phyloP scores from a whole-genome alignment of 2,329 filamentous ascomycete genomes.

The Malbranchea cinnamomea region DNA sequence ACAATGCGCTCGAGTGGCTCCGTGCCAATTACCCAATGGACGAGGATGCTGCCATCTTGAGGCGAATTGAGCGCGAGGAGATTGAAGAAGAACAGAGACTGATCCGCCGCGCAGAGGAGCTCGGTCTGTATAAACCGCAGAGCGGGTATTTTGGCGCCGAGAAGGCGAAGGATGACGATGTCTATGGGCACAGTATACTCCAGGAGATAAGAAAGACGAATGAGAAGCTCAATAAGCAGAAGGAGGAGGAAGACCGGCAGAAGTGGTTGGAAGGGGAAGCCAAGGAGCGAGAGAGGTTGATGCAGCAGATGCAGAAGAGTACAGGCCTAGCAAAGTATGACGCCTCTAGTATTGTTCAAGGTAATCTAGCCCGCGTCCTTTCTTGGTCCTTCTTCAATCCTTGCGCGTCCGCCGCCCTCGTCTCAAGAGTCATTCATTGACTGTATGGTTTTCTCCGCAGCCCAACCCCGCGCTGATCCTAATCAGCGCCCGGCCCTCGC shows the following conservation, averaged over 20 bases:
- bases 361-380: conserved; percentile 12
- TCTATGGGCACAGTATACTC: conserved; percentile 29
- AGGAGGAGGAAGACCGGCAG: conserved; percentile 35
- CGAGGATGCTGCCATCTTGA: conserved; percentile 34
- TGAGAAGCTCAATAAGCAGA: conserved; percentile 23
- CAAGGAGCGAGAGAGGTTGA: conserved; percentile 20
- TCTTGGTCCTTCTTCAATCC: neutral
- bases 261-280: conserved; percentile 40
- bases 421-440: neutral
- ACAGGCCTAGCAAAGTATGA: conserved; percentile 24
- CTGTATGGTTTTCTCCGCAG: conserved; percentile 10
- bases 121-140: conserved; percentile 29
- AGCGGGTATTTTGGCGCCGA: conserved; percentile 29
- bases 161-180: conserved; percentile 26
- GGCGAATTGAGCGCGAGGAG: conserved; percentile 27
- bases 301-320: conserved; percentile 19
- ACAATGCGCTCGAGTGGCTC: conserved; percentile 27
- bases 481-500: conserved; percentile 24
- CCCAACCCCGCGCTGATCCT: conserved; percentile 27
- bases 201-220: conserved; percentile 26
- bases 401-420: neutral
- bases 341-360: conserved; percentile 20
- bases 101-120: conserved; percentile 22
- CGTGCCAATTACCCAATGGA: conserved; percentile 29
- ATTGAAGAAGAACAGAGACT: conserved; percentile 23